A percentile compares a stretch with the other conserved stretches of the same genome.
phyloP scores from a whole-genome alignment of 108 stramenopile genomes.

The Cylindrotheca closterium region DNA sequence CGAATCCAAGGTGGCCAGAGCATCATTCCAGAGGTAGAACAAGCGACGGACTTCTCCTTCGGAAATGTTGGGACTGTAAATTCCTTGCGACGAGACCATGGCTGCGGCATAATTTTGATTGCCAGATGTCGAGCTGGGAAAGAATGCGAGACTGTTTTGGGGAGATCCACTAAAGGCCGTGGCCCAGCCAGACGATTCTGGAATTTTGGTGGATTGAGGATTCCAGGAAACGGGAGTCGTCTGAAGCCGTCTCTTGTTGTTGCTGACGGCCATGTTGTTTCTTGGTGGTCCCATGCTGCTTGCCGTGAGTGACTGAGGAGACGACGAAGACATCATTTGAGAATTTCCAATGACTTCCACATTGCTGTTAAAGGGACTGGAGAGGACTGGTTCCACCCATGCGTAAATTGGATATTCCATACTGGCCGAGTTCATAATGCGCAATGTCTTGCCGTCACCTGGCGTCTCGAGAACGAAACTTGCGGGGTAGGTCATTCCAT shows the following conservation, averaged over 20 bases:
- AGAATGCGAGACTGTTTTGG: too few species aligned
- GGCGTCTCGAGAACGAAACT: constrained; percentile 52
- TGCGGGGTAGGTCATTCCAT: constrained; percentile 57
- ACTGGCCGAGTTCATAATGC: constrained; percentile 71
- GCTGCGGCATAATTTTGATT: too few species aligned
- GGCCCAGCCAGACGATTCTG: too few species aligned
- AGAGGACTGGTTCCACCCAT: constrained; percentile 34
- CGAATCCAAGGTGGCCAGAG: constrained; percentile 46
- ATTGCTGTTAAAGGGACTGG: background rate
- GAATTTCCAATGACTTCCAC: background rate
- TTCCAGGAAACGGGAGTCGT: background rate
- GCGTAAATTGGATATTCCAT: constrained; percentile 74
- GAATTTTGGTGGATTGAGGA: too few species aligned
- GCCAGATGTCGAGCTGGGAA: too few species aligned
- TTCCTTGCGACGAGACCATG: too few species aligned
- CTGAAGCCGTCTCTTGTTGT: background rate
- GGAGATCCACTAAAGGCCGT: too few species aligned
- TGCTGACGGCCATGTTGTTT: background rate
- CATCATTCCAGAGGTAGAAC: constrained; percentile 59
- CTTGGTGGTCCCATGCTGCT: background rate
- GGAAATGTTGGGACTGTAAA: constrained; percentile 30
- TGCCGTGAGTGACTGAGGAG: background rate
- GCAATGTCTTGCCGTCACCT: constrained; percentile 55
- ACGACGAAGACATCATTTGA: background rate
- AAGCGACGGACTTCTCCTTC: constrained; percentile 38